phyloP scores from a whole-genome alignment of 768 basidiomycete genomes.

The Leccinum pellstonianum region DNA sequence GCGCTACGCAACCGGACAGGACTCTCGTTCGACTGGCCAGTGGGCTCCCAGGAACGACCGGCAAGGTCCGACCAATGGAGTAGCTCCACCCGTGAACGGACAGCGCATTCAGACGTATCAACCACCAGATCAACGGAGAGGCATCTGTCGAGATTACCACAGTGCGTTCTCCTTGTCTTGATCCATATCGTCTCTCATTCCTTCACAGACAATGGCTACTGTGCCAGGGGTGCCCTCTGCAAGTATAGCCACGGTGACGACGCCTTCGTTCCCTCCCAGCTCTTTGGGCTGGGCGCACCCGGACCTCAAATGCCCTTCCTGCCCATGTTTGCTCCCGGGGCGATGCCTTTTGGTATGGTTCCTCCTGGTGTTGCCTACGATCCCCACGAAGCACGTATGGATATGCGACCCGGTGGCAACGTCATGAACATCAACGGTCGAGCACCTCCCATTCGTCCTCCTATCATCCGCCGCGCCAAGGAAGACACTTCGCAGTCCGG shows the following conservation, averaged over 20 bases:
- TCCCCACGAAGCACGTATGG: slow-evolving; percentile 77
- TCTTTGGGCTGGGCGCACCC: slow-evolving; percentile 55
- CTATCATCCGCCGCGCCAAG: slow-evolving; percentile 54
- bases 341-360: slow-evolving; percentile 54
- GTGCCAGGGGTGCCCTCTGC: slow-evolving; percentile 83
- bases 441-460: slow-evolving; percentile 47
- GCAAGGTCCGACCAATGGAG: slow-evolving; percentile 26
- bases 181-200: slow-evolving; percentile 4
- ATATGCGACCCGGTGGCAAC: slow-evolving; percentile 59
- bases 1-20: slow-evolving; percentile 51
- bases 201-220: slow-evolving; percentile 80
- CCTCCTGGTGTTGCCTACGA: slow-evolving; percentile 59
- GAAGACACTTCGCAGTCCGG: slow-evolving; percentile 47
- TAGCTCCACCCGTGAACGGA: slow-evolving; percentile 34
- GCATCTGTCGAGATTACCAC: slow-evolving; percentile 89
- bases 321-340: slow-evolving; percentile 62
- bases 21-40: slow-evolving; percentile 39
- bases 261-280: slow-evolving; percentile 69
- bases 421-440: slow-evolving; percentile 32
- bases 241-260: slow-evolving; percentile 93
- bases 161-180: slow-evolving; percentile 52
- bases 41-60: slow-evolving; percentile 41
- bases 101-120: slow-evolving; percentile 60
- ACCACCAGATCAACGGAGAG: slow-evolving; percentile 70
- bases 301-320: slow-evolving; percentile 56